Base-by-base conservation (phyloP, 2,329 filamentous ascomycete species). In the Achaetomium macrosporum region DNA sequence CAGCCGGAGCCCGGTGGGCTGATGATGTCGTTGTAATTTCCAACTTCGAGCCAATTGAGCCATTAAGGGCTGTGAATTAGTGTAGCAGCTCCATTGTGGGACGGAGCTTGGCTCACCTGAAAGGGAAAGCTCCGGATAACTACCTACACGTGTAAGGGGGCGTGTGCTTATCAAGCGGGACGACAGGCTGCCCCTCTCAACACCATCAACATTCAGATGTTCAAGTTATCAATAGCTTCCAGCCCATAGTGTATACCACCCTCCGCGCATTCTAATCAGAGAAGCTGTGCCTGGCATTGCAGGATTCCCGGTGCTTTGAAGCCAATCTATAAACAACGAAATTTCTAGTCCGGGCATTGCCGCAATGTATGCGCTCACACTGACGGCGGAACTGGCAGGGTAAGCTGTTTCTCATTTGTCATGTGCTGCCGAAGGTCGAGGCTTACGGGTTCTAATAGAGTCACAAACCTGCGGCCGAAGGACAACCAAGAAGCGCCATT, bases 401-500 rank as follows among this genome's bases (percentile, higher is more conserved):
- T 88, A 74, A 57, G 74, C 67, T 4, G 36, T 35, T 10, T 1
- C 8, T 35, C 37, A 20, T 16, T 2, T 2, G 7, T 2, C 2
- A 37, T 16, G 25, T 16, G 16, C 20, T n/a, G n/a, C 2, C 6
- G 5, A 25, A 19, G 30, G 17, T 15, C 16, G 19, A 42, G 46
- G n/a, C 17, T 33, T 8, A 25, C 5, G 15, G 5, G 29, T 11
- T n/a, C 41, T 56, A 15, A 56, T 64, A 97, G 93, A 42, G 90
- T 99, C 55, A 96, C 90, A 55, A 87, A 93, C 65, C 83, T 99
- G 61, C 85, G 85, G 52, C 93, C 93, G 8, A 77, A 84, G 61
- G 93, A 99, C 69, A 90, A 84, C 7, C 75, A 84, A 62, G 88
- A 88, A 16, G 81, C 79, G 54, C 89, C 90, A 4, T 99, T 96